Evolutionary conservation across 1,139 yeast species (phyloP), one percentile per base, ranked within the genome.

Genomic region (Sugiyamaella pinicola): DNA sequence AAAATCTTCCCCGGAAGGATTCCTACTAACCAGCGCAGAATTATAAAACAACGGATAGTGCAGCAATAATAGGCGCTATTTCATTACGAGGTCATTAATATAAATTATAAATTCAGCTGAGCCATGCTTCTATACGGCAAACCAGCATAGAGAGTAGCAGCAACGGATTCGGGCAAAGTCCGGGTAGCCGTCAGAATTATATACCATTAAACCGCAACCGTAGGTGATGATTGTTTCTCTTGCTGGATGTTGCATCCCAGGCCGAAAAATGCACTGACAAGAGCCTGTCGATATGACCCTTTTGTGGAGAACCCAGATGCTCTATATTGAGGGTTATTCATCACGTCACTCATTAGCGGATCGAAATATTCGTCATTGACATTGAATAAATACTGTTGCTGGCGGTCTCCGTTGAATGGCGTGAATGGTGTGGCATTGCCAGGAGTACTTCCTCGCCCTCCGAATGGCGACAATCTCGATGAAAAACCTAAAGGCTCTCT

Each of bases 361-460:
- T 86, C 90, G 53, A 75, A 78, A 62, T 83, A 84, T 21, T 75
- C 75, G 13, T 75, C 76, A 49, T 75, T 74, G 58, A 78, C 70
- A 21, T 70, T 64, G 62, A 74, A 80, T 21, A 74, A 69, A 49
- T 75, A 75, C n/a, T 74, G 69, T 17, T 74, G 60, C 55, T 86
- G 85, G 51, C 95, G 78, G 71, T 93, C 98, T 48, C 98, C 98
- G 64, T 83, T 83, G 71, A 93, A 91, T 10, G 99, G 98, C 2
- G 98, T 90, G 68, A 91, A 93, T 24, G 98, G 98, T 2, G 81
- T 74, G 77, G 81, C 57, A 78, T 74, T 54, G 69, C 74, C 53
- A 31, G 50, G 41, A 41, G 51, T 38, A 8, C 33, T 52, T 4
- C 38, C 38, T 34, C 38, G 18, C 13, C 17, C 37, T 5, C 50